Base-by-base conservation (phyloP, 768 basidiomycete species). In the Serendipita sp. region DNA sequence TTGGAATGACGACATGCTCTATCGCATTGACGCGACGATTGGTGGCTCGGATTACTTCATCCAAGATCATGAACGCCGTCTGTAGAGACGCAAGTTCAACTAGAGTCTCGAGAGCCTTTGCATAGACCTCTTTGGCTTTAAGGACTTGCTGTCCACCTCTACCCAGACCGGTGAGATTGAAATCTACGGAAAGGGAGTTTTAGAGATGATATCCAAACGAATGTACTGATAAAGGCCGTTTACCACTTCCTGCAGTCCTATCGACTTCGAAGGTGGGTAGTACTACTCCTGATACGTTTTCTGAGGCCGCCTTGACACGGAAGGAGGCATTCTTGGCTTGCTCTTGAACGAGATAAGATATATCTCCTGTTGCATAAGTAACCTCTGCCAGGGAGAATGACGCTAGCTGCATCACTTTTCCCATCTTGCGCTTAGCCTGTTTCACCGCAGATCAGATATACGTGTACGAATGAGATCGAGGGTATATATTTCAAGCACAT, bases 361-460 rank as follows among this genome's bases (percentile, higher is more conserved):
- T 98, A 72, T 98, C 96, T 68, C 91, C 91, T 7, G 96, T 95
- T 38, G 94, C 85, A 76, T 98, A 99, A 18, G 94, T 95, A 68
- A 99, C 96, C 75, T 98, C 95, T 0, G 96, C 96, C 78, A 98
- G 87, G 47, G 94, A 96, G 80, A 99, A 96, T 46, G 96, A 98
- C 30, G 96, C 96, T 62, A 98, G 81, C 74, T 99, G 96, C 86
- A 99, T 96, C 30, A 98, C 94, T 66, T 90, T 82, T 35, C 96
- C 96, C 96, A 98, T 99, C 78, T 97, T 94, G 66, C 93, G 84
- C 75, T 99, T 99, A 8, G 96, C 95, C 94, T 98, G 65, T 32
- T 16, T 35, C 30, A 30, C 48, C 15, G 60, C 15, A 11, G 32
- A 45, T 38, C 30, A 7, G n/a, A 13, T 48, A n/a, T 18, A 51